Conservation (phyloP, 768 basidiomycete genomes). For the Kondoa malvinella region DNA sequence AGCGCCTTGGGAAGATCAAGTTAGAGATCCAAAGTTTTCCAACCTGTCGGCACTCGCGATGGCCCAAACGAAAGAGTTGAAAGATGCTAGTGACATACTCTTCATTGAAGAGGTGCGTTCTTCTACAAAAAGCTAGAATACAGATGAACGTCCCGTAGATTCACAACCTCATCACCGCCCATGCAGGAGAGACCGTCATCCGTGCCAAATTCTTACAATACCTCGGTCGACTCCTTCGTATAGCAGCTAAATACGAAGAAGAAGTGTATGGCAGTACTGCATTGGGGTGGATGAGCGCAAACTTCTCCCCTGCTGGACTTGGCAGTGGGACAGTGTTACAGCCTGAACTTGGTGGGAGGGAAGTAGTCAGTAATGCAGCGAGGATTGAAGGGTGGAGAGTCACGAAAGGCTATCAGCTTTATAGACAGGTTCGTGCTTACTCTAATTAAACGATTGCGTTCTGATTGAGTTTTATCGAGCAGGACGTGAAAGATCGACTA, state of each 20-base stretch:
- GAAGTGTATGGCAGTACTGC: slow-evolving; percentile 52
- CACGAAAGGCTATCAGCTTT: slow-evolving; percentile 62
- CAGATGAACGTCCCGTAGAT: slow-evolving; percentile 40
- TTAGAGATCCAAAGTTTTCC: neutral
- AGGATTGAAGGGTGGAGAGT: slow-evolving; percentile 87
- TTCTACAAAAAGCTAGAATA: too few relatives aligned
- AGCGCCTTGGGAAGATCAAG: neutral
- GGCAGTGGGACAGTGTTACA: slow-evolving; percentile 67
- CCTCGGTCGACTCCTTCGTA: slow-evolving; percentile 62
- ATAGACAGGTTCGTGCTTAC: slow-evolving; percentile 43
- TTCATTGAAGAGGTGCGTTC: slow-evolving; percentile 88
- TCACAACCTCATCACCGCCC: slow-evolving; percentile 65
- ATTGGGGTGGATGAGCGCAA: slow-evolving; percentile 49
- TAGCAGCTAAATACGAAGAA: slow-evolving; percentile 84
- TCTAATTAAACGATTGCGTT: slow-evolving; percentile 4
- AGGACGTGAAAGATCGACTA: slow-evolving; percentile 53
- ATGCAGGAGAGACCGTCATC: slow-evolving; percentile 76
- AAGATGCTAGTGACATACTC: slow-evolving; percentile 52
- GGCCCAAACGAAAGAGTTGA: slow-evolving; percentile 32
- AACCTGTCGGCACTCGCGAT: too few relatives aligned
- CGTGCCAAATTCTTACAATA: slow-evolving; percentile 82
- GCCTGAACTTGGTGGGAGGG: slow-evolving; percentile 41
- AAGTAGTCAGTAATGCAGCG: slow-evolving; percentile 56
- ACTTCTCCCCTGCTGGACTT: slow-evolving; percentile 37
- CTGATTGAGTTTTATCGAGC: slow-evolving; percentile 16